Evolutionary conservation across 805 yeast genomes (phyloP).

Genomic region (Suhomyces sp.): DNA sequence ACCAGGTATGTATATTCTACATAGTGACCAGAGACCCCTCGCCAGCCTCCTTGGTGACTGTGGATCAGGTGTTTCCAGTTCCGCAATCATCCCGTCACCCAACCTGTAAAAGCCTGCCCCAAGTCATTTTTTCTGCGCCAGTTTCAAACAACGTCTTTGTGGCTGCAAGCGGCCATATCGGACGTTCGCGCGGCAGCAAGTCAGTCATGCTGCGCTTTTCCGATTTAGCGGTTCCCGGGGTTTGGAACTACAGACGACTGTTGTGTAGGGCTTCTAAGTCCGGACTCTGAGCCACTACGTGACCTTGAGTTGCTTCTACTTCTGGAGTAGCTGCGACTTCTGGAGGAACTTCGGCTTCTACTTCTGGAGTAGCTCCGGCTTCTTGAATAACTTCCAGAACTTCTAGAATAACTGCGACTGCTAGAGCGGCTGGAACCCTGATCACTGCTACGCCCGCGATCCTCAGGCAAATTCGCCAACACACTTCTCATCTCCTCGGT

Average conservation of each 20-base stretch:
- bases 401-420: slow-evolving; percentile 9
- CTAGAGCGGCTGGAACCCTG: slow-evolving; percentile 17
- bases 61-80: neutral
- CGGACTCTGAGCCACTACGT: neutral
- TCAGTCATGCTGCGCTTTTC: neutral
- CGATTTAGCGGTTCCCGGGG: neutral
- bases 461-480: slow-evolving; percentile 33
- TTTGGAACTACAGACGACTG: neutral
- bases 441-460: slow-evolving; percentile 16
- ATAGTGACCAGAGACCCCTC: neutral
- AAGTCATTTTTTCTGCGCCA: neutral
- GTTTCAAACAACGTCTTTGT: neutral
- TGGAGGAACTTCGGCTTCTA: slow-evolving; percentile 8
- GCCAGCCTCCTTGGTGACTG: neutral
- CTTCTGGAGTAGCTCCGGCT: slow-evolving; percentile 14
- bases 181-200: neutral
- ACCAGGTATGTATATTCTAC: neutral
- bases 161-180: neutral
- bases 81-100: slow-evolving; percentile 2
- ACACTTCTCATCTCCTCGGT: slow-evolving; percentile 78
- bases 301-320: slow-evolving; percentile 8
- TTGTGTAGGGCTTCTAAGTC: neutral
- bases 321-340: slow-evolving; percentile 7
- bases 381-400: slow-evolving; percentile 14
- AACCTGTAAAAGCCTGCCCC: slow-evolving; percentile 3